A percentile compares a stretch with the other conserved stretches of the same genome.
These are phyloP conservation scores for Russula foetens DNA, from an alignment of 768 basidiomycete species.

Conservation along the genomic window DNA sequence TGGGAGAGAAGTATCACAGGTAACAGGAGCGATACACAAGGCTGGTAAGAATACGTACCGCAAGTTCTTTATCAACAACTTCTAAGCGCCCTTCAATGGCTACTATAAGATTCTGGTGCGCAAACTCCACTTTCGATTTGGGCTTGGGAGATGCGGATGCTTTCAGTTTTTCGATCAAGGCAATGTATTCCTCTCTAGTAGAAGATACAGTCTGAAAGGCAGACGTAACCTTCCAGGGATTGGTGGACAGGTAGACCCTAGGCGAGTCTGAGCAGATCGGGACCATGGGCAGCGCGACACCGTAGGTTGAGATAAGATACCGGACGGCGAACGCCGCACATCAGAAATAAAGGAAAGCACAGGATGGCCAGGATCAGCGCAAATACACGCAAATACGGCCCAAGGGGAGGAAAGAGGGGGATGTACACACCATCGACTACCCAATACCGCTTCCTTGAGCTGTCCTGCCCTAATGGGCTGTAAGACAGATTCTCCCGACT, in stretches of 20 bases:
- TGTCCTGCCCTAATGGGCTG: slow-evolving; percentile 71
- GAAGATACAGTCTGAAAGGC: slow-evolving; percentile 67
- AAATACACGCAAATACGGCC: slow-evolving; percentile 68
- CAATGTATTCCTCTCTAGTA: slow-evolving; percentile 66
- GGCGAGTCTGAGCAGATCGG: slow-evolving; percentile 56
- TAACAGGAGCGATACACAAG: slow-evolving; percentile 1
- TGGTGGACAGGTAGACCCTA: slow-evolving; percentile 74
- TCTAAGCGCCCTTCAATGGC: slow-evolving; percentile 57
- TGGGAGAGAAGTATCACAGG: not conserved
- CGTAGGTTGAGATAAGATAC: slow-evolving; percentile 22
- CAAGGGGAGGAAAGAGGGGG: slow-evolving; percentile 26
- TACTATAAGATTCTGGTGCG: slow-evolving; percentile 54
- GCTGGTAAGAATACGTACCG: slow-evolving; percentile 42
- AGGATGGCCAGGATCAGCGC: slow-evolving; percentile 30
- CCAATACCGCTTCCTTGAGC: slow-evolving; percentile 75
- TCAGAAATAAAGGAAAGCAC: slow-evolving; percentile 34
- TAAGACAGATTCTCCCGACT: slow-evolving; percentile 60
- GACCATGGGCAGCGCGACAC: slow-evolving; percentile 16
- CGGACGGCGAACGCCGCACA: slow-evolving; percentile 32
- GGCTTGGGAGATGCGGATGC: slow-evolving; percentile 35
- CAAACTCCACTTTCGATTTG: slow-evolving; percentile 47
- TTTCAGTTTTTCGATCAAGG: slow-evolving; percentile 54
- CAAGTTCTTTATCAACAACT: slow-evolving; percentile 58
- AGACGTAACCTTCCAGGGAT: slow-evolving; percentile 84
- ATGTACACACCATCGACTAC: slow-evolving; percentile 80